Evolutionary conservation across 2,329 filamentous ascomycete genomes (phyloP).

Genomic region (Trichoderma afroharzianum): DNA sequence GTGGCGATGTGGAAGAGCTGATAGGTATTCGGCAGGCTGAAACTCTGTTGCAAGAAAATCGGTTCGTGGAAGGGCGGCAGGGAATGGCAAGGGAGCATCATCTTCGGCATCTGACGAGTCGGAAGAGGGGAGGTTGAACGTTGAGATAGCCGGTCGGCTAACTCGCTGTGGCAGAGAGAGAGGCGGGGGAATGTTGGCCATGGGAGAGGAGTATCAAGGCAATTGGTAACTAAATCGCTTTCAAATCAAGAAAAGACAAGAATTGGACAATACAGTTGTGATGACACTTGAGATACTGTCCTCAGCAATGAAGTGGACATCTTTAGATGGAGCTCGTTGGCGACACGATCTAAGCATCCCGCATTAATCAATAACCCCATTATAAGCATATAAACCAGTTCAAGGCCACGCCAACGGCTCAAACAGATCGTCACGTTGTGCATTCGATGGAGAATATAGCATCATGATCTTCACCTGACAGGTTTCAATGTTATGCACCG

Average conservation of each 20-base stretch:
- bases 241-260: background rate
- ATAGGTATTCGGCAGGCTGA: conserved; percentile 77
- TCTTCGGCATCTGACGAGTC: conserved; percentile 46
- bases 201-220: conserved; percentile 1
- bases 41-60: conserved; percentile 80
- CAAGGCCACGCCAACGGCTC: background rate
- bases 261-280: background rate
- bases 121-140: conserved; percentile 43
- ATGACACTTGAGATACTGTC: background rate
- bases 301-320: background rate
- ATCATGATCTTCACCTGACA: background rate
- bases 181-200: conserved; percentile 28
- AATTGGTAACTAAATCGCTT: background rate
- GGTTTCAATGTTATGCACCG: background rate
- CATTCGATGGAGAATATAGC: background rate
- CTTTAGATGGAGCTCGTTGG: background rate
- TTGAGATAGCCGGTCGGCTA: conserved; percentile 25
- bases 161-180: conserved; percentile 27
- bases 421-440: background rate
- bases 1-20: conserved; percentile 75
- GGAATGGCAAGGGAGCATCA: conserved; percentile 78
- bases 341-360: background rate
- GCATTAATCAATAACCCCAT: conserved; percentile 23
- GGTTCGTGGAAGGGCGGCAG: conserved; percentile 72
- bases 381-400: conserved; percentile 20